Evolutionary conservation across 2,329 filamentous ascomycete genomes (phyloP).

Genomic region (Clonostachys rhizophaga): DNA sequence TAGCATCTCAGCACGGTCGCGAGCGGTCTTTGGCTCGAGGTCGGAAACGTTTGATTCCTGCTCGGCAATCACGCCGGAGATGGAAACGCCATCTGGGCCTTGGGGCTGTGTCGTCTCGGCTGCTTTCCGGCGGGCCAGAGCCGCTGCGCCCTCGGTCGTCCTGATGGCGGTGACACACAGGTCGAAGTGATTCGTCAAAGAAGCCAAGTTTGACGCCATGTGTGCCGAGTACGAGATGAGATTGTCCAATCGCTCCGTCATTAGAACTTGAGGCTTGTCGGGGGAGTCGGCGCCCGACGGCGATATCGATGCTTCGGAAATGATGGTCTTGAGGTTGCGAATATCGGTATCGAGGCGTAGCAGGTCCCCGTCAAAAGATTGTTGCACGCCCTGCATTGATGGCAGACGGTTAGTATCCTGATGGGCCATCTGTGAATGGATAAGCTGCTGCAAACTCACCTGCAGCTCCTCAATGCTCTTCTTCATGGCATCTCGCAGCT

Average conservation of each 20-base stretch:
- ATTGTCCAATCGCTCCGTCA: constrained; percentile 42
- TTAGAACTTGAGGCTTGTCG: constrained; percentile 26
- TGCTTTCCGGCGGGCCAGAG: constrained; percentile 62
- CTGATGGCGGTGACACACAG: constrained; percentile 88
- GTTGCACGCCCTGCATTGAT: constrained; percentile 50
- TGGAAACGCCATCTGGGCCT: constrained; percentile 46
- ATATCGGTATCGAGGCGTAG: constrained; percentile 72
- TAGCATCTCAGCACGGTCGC: constrained; percentile 80
- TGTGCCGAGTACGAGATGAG: constrained; percentile 73
- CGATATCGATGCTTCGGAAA: constrained; percentile 28
- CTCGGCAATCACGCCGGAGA: constrained; percentile 61
- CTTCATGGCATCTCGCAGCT: constrained; percentile 62
- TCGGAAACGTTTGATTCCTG: constrained; percentile 44
- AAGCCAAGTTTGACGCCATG: constrained; percentile 77
- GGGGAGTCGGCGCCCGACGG: constrained; percentile 22
- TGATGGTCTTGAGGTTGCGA: constrained; percentile 54
- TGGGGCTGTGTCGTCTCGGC: constrained; percentile 55
- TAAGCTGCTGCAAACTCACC: constrained; percentile 27
- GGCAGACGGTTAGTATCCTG: neutral
- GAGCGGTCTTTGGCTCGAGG: constrained; percentile 66
- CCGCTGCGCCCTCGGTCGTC: constrained; percentile 78
- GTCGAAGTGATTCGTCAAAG: constrained; percentile 84
- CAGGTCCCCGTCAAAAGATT: constrained; percentile 73
- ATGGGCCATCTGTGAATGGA: neutral
- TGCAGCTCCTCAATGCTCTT: constrained; percentile 67